Evolutionary conservation across 305 asterid genomes (phyloP), one percentile per base, ranked within the genome.

Genomic region (Fraxinus sp.): DNA sequence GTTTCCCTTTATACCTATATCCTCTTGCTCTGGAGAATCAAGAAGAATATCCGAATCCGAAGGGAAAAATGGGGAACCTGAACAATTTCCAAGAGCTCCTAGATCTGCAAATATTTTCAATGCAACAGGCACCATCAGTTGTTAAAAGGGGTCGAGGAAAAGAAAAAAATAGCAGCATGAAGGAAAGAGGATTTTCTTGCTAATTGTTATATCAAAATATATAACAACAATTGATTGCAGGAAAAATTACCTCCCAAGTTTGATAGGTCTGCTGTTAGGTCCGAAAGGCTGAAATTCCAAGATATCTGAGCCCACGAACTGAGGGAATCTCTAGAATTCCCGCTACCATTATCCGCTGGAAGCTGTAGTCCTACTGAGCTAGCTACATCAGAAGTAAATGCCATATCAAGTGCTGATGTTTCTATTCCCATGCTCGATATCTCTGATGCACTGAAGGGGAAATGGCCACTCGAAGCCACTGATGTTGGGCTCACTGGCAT

Each of bases 11-110:
- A 86, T 90, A 92, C 97, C 94, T 86, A 91, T 85, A 85, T 89
- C 94, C 32, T 91, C 93, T 82, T 86, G 91, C 41, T 90, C 95
- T 3, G 94, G 93, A 81, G 97, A 93, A 84, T 91, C 92, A 11
- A 92, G 97, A 81, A 93, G 88, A 85, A 93, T 88, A 79, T 93
- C 98, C 66, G 98, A 92, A 85, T 91, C 94, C 13, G 98, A 92
- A 62, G 90, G 93, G 85, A 93, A 86, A 86, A 93, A 93, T 0
- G 98, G 97, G 44, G 97, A 92, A 80, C 94, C 90, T 11, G 94
- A 91, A 81, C 92, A 92, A 77, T 91, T 93, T 82, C 93, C 97
- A 62, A 93, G 92, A 72, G 91, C 89, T 81, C 98, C 98, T 86
- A 93, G 86, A 85, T 93, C 98, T 93, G 97, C 84, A 85, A 46